phyloP scores from a whole-genome alignment of 1,284 basidiomycete genomes.

The Macrocystidia cucumis region DNA sequence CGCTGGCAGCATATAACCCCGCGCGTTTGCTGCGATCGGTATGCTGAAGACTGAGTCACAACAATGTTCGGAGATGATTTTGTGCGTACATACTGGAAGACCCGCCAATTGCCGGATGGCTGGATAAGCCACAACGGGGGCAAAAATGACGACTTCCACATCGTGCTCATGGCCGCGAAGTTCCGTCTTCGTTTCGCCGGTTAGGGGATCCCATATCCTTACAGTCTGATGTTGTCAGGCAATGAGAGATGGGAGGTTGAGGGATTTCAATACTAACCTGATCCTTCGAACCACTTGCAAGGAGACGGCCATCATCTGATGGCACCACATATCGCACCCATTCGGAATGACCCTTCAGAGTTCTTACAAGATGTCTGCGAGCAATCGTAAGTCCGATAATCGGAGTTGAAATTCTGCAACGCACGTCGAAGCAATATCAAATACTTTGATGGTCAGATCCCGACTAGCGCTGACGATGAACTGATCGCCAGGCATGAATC shows the following conservation, averaged over 20 bases:
- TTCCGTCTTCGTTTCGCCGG: constrained; percentile 76
- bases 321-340: constrained; percentile 63
- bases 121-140: constrained; percentile 66
- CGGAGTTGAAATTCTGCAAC: constrained; percentile 16
- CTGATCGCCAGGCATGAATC: constrained; percentile 82
- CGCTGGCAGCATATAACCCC: constrained; percentile 68
- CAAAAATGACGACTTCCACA: constrained; percentile 79
- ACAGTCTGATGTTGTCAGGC: constrained; percentile 55
- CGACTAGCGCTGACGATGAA: constrained; percentile 80
- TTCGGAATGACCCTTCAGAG: constrained; percentile 49
- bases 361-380: constrained; percentile 49
- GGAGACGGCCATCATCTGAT: constrained; percentile 67
- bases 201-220: constrained; percentile 72
- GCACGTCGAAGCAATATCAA: constrained; percentile 80
- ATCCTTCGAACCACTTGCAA: constrained; percentile 82
- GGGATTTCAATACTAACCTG: constrained; percentile 43
- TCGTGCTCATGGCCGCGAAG: constrained; percentile 86
- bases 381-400: constrained; percentile 9
- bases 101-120: constrained; percentile 76
- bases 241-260: constrained; percentile 4
- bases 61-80: constrained; percentile 4
- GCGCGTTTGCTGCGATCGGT: constrained; percentile 35
- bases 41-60: constrained; percentile 24
- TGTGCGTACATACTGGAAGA: constrained; percentile 46
- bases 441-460: constrained; percentile 81